Evolutionary conservation across 2,329 filamentous ascomycete genomes (phyloP).

Genomic region (Diplodia corticola): DNA sequence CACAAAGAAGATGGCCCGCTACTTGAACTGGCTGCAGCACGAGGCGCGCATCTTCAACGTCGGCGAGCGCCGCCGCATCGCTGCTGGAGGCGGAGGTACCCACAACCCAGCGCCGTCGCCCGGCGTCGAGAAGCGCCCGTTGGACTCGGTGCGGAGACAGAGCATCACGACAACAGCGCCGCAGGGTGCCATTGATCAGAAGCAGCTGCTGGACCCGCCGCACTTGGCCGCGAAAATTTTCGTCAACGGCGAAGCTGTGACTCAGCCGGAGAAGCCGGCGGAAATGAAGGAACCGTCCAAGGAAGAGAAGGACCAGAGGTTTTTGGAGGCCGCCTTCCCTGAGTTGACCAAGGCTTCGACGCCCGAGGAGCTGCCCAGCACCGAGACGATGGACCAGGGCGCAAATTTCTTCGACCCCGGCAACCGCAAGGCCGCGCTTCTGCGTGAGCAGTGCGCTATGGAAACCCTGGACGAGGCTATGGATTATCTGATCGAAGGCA

Average conservation of each 20-base stretch:
- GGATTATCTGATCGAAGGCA: slow-evolving; percentile 79
- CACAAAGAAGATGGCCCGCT: slow-evolving; percentile 94
- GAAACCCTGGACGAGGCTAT: slow-evolving; percentile 90
- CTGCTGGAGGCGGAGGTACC: slow-evolving; percentile 58
- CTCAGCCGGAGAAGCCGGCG: slow-evolving; percentile 35
- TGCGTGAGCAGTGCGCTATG: slow-evolving; percentile 89
- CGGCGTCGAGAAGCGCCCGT: background rate
- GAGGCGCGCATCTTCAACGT: slow-evolving; percentile 97
- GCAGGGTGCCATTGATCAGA: slow-evolving; percentile 28
- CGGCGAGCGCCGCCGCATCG: slow-evolving; percentile 82
- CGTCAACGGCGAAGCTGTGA: slow-evolving; percentile 56
- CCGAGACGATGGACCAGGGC: slow-evolving; percentile 75
- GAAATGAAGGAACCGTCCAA: slow-evolving; percentile 27
- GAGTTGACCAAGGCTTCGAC: slow-evolving; percentile 30
- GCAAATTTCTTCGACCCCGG: slow-evolving; percentile 91
- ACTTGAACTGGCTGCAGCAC: slow-evolving; percentile 96
- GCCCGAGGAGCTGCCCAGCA: slow-evolving; percentile 33
- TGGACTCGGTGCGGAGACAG: slow-evolving; percentile 25
- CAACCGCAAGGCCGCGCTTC: slow-evolving; percentile 76
- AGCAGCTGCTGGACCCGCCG: slow-evolving; percentile 28
- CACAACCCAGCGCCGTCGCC: slow-evolving; percentile 20
- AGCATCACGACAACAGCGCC: slow-evolving; percentile 28
- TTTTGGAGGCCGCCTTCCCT: slow-evolving; percentile 39
- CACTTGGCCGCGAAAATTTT: slow-evolving; percentile 56
- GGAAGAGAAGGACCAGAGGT: slow-evolving; percentile 24